Percentiles rank a stretch among this genome's conserved stretches.
Conservation (phyloP, 371 early-diverging fungal genomes). For the Mucor saturninus region DNA sequence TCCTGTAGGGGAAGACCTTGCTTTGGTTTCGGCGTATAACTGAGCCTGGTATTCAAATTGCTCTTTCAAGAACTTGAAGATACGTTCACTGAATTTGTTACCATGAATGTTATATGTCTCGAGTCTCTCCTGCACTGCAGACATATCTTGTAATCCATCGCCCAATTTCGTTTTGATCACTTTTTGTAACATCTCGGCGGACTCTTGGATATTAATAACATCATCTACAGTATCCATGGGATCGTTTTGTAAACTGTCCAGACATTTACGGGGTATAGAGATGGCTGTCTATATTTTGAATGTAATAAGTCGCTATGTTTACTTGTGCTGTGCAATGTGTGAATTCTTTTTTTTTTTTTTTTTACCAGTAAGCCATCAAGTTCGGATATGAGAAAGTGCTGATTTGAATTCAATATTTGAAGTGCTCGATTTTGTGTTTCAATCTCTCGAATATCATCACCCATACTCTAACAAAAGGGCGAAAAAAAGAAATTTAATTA, state of each 20-base stretch:
- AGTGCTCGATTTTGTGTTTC: constrained; percentile 90
- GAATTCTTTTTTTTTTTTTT: not conserved
- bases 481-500: constrained; percentile 4
- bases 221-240: constrained; percentile 82
- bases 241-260: constrained; percentile 76
- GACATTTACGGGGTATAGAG: constrained; percentile 45
- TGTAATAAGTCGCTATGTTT: not conserved
- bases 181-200: constrained; percentile 79
- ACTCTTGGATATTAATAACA: constrained; percentile 77
- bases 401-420: constrained; percentile 87
- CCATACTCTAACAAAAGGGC: constrained; percentile 72
- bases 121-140: constrained; percentile 79
- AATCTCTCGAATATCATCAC: constrained; percentile 93
- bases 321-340: not conserved
- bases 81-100: constrained; percentile 77
- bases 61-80: constrained; percentile 76
- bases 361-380: constrained; percentile 78
- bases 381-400: constrained; percentile 79
- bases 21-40: constrained; percentile 56
- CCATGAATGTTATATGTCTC: constrained; percentile 79
- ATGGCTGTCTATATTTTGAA: constrained; percentile 37
- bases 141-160: constrained; percentile 74
- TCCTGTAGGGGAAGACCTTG: constrained; percentile 46
- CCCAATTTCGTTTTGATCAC: constrained; percentile 77
- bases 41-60: constrained; percentile 71